Evolutionary conservation across 768 basidiomycete species (phyloP), one percentile per base, ranked within the genome.

Genomic region (Boletus pseudo-olivaceus): DNA sequence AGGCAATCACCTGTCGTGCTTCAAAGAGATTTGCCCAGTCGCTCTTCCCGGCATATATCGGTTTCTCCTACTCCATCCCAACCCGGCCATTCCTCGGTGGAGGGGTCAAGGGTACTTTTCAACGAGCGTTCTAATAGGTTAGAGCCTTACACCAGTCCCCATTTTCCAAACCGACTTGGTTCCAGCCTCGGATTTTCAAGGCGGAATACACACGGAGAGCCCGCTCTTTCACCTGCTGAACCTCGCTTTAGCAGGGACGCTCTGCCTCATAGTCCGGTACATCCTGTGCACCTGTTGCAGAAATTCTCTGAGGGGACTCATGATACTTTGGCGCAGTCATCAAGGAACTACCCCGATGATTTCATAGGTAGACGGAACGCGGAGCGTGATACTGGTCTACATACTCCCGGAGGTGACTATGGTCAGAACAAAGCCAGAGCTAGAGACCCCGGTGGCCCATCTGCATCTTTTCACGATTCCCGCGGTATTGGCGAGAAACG

Each of bases 81-180:
- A 55, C 65, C 74, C 49, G 52, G 72, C 20, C 74, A 77, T 51
- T 79, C 82, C 9, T 79, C 82, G 9, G 75, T 78, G 55, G 83
- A 86, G 38, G 71, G 78, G 2, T 79, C 88, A 33, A 82, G 90
- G 39, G 86, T 86, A 1, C 77, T 99, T n/a, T 99, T 98, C 78
- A 98, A 99, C 65, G 97, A 96, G 64, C 85, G 89, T 4, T 90
- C 88, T 10, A 98, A 97, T 65, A 81, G 85, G 58, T 72, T 98
- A 52, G 96, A 98, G 70, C 90, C 91, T 3, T 91, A 89, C 62
- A 82, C 77, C 52, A 80, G 76, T 59, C 55, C 73, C n/a, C 75
- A 79, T 61, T 75, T 78, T 34, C 59, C 73, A 49, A 72, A 69
- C 47, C 76, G 80, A 29, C 62, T 77, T 47, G 72, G 72, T 43